These are phyloP conservation scores for Pelargonium australe DNA, from an alignment of 441 rosid species.

Conservation along the genomic window DNA sequence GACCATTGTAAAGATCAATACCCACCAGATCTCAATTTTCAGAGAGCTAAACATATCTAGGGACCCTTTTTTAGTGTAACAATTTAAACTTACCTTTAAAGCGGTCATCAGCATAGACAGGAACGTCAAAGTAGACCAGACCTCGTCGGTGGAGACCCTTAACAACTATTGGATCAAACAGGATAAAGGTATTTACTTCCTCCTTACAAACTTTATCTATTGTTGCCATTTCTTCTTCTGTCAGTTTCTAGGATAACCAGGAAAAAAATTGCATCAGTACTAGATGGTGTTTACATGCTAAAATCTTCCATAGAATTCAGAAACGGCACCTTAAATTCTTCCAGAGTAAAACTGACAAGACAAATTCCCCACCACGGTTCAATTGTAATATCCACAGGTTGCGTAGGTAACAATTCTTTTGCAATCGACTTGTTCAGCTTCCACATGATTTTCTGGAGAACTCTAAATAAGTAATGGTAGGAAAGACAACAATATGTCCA, in stretches of 20 bases:
- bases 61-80: not conserved
- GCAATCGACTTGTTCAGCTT: conserved; percentile 97
- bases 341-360: conserved; percentile 92
- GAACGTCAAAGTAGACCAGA: conserved; percentile 87
- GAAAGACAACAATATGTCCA: conserved; percentile 30
- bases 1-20: conserved; percentile 22
- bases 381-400: conserved; percentile 78
- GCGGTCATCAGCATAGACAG: conserved; percentile 90
- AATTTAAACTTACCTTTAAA: conserved; percentile 59
- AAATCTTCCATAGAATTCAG: conserved; percentile 12
- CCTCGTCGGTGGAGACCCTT: conserved; percentile 77
- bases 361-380: conserved; percentile 99
- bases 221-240: conserved; percentile 90
- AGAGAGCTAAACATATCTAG: not conserved
- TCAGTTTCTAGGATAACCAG: conserved; percentile 61
- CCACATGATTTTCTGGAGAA: conserved; percentile 97
- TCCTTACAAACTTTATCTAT: conserved; percentile 97
- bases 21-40: conserved; percentile 30
- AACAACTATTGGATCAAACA: conserved; percentile 75
- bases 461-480: conserved; percentile 34
- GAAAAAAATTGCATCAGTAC: conserved; percentile 3
- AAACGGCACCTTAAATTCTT: conserved; percentile 82
- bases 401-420: conserved; percentile 81
- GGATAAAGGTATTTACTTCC: conserved; percentile 84
- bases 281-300: conserved; percentile 18